Evolutionary conservation across 78 protist species (phyloP).

Genomic region (Dictyostelium firmibasis): DNA sequence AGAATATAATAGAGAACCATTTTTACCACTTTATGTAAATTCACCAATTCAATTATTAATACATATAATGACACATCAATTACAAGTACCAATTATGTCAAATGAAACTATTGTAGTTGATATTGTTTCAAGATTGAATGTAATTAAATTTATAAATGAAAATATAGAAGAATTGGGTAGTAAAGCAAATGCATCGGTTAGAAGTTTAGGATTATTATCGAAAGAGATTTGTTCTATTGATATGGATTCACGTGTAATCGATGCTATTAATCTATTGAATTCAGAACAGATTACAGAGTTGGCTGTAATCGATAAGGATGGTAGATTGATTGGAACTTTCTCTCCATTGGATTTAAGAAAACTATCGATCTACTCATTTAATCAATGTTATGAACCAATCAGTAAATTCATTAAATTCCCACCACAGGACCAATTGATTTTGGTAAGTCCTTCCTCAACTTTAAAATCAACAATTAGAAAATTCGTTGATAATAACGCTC

Average conservation of each 20-base stretch:
- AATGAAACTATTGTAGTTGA: constrained; percentile 52
- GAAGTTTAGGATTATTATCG: constrained; percentile 11
- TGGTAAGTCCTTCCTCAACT: constrained; percentile 21
- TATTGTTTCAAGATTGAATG: constrained; percentile 54
- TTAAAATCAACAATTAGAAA: constrained; percentile 20
- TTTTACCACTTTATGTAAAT: constrained; percentile 59
- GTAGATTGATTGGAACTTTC: constrained; percentile 43
- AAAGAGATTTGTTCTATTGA: constrained; percentile 21
- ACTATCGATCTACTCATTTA: constrained; percentile 52
- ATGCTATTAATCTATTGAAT: constrained; percentile 31
- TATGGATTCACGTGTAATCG: constrained; percentile 8
- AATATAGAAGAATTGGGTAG: constrained; percentile 52
- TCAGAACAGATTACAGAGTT: constrained; percentile 37
- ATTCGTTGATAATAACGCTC: constrained; percentile 47
- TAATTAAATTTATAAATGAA: constrained; percentile 51
- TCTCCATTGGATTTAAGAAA: constrained; percentile 55
- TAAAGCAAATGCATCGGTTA: constrained; percentile 1
- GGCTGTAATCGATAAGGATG: constrained; percentile 26
- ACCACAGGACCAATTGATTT: background rate
- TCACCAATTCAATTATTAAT: constrained; percentile 45
- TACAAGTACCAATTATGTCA: constrained; percentile 65
- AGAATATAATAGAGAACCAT: constrained; percentile 76
- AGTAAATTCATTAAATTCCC: constrained; percentile 15
- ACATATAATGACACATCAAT: constrained; percentile 42
- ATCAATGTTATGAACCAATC: constrained; percentile 67